Percentiles rank a stretch among this genome's conserved stretches.
Evolutionary conservation across 169 alveolate genomes (phyloP).

Genomic region (Cryptosporidium sp.): DNA sequence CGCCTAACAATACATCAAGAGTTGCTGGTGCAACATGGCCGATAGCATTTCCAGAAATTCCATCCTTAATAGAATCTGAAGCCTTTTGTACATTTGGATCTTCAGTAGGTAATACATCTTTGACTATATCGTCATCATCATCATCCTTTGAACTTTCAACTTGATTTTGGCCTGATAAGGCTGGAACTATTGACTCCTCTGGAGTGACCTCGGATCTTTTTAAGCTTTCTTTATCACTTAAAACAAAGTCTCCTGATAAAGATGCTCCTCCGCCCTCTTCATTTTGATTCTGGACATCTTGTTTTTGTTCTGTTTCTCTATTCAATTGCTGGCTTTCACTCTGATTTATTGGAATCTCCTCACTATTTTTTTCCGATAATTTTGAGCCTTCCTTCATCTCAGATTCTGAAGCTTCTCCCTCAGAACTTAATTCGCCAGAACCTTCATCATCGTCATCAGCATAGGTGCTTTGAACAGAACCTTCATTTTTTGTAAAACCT

Average conservation of each 20-base stretch:
- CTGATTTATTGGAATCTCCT: slow-evolving; percentile 5
- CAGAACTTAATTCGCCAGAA: slow-evolving; percentile 56
- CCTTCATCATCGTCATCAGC: slow-evolving; percentile 61
- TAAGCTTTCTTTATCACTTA: background rate
- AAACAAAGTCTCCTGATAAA: slow-evolving; percentile 26
- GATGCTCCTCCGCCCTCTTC: slow-evolving; percentile 31
- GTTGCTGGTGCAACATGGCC: slow-evolving; percentile 59
- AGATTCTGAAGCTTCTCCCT: slow-evolving; percentile 34
- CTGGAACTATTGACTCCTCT: slow-evolving; percentile 58
- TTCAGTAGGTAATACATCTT: background rate
- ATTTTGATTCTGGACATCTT: background rate
- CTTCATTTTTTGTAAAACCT: background rate
- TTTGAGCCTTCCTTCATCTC: background rate
- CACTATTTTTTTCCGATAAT: background rate
- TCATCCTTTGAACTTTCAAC: background rate
- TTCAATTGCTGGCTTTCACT: background rate
- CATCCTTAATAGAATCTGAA: slow-evolving; percentile 49
- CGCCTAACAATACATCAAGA: slow-evolving; percentile 55
- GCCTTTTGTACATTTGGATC: slow-evolving; percentile 41
- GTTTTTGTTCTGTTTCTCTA: background rate
- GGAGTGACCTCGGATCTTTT: background rate
- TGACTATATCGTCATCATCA: slow-evolving; percentile 21
- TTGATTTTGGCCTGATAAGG: background rate
- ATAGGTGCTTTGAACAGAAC: slow-evolving; percentile 56
- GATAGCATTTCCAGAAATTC: slow-evolving; percentile 5